phyloP scores from a whole-genome alignment of 148 eudicot species.

The Suaeda aralocaspica region DNA sequence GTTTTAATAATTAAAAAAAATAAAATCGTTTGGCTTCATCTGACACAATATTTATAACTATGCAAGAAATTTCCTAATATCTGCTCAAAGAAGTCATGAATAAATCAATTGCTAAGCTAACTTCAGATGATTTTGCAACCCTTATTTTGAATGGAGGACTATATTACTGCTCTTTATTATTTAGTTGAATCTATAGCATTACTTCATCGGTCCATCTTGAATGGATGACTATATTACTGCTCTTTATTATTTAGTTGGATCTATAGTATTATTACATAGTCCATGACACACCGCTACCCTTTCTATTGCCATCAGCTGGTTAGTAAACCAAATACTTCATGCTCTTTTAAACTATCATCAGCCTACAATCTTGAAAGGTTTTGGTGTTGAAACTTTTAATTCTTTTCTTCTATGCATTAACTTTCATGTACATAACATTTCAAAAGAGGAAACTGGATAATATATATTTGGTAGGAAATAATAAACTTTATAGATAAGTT shows the following conservation, averaged over 20 bases:
- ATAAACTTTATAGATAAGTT: conserved; percentile 16
- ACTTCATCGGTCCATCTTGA: too few relatives aligned
- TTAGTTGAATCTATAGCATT: too few relatives aligned
- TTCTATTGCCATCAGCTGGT: too few relatives aligned
- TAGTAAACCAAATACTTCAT: too few relatives aligned
- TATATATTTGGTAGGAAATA: background rate
- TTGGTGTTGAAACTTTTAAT: background rate
- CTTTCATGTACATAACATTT: too few relatives aligned
- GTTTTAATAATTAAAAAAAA: too few relatives aligned
- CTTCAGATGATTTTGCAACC: background rate
- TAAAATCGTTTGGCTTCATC: background rate
- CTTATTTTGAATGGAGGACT: background rate
- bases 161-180: background rate
- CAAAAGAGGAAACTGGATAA: background rate
- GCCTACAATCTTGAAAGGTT: too few relatives aligned
- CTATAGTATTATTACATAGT: too few relatives aligned
- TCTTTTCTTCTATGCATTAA: background rate
- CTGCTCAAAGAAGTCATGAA: background rate
- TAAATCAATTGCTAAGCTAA: background rate
- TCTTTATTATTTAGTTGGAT: too few relatives aligned
- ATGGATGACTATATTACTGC: background rate
- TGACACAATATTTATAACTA: background rate
- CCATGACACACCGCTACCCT: too few relatives aligned
- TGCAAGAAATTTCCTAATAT: too few relatives aligned
- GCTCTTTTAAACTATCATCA: too few relatives aligned